These are phyloP conservation scores for Lentinula novae-zelandiae DNA, from an alignment of 1,284 basidiomycete species.

Conservation along the genomic window DNA sequence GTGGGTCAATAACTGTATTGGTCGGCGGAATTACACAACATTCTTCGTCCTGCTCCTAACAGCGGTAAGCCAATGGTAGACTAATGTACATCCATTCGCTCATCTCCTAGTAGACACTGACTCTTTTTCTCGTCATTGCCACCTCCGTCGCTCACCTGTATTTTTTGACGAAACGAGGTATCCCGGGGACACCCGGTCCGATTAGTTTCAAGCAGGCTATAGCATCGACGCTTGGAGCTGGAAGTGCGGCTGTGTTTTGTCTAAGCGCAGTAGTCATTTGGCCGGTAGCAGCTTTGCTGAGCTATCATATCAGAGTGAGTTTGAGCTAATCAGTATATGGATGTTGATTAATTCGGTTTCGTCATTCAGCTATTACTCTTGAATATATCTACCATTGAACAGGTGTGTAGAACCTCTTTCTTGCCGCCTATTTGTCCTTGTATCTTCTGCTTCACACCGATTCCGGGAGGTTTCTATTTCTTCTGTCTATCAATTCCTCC, in stretches of 20 bases:
- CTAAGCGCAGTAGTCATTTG: conserved; percentile 71
- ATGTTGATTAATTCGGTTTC: conserved; percentile 7
- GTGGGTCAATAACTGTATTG: conserved; percentile 93
- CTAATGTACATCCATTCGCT: conserved; percentile 7
- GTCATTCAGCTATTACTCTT: conserved; percentile 63
- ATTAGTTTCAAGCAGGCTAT: conserved; percentile 59
- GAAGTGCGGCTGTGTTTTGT: conserved; percentile 76
- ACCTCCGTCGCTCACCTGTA: conserved; percentile 82
- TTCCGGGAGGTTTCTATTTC: background rate
- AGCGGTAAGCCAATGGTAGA: conserved; percentile 48
- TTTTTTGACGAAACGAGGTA: conserved; percentile 48
- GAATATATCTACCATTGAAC: conserved; percentile 91
- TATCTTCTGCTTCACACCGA: conserved; percentile 5
- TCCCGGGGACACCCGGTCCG: conserved; percentile 26
- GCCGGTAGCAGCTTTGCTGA: conserved; percentile 75
- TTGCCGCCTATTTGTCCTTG: conserved; percentile 9
- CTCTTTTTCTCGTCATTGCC: conserved; percentile 71
- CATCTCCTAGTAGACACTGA: conserved; percentile 47
- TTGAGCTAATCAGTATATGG: conserved; percentile 4
- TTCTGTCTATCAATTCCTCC: conserved; percentile 5
- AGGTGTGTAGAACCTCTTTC: conserved; percentile 47
- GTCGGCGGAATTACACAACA: conserved; percentile 86
- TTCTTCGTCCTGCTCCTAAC: conserved; percentile 80
- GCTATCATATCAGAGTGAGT: conserved; percentile 82
- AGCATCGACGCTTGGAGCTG: conserved; percentile 43